phyloP scores from a whole-genome alignment of 352 stramenopile species.

The Phytophthora idaei region DNA sequence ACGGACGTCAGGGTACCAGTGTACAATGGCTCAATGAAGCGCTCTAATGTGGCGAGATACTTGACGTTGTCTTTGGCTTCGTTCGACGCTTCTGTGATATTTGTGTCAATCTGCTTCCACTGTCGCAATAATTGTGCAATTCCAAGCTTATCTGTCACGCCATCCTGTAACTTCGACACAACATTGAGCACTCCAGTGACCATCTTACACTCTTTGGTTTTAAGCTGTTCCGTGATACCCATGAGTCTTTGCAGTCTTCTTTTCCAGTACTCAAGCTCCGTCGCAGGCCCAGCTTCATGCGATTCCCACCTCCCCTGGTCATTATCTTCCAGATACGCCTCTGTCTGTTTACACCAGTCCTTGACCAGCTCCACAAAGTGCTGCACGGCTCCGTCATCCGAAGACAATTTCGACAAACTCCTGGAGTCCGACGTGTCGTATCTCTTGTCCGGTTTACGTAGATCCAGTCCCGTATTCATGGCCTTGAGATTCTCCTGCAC shows the following conservation, averaged over 20 bases:
- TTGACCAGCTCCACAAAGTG: conserved; percentile 90
- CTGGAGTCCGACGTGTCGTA: conserved; percentile 76
- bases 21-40: conserved; percentile 89
- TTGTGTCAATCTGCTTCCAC: conserved; percentile 91
- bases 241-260: conserved; percentile 81
- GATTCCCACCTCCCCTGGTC: conserved; percentile 84
- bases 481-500: conserved; percentile 91
- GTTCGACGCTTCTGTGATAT: conserved; percentile 85
- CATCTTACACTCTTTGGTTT: conserved; percentile 90
- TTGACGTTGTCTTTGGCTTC: conserved; percentile 90
- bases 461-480: conserved; percentile 87
- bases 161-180: conserved; percentile 81
- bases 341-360: conserved; percentile 90
- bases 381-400: conserved; percentile 69
- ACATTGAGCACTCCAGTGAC: conserved; percentile 84
- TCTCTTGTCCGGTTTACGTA: conserved; percentile 86
- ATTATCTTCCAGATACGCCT: conserved; percentile 86
- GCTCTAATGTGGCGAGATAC: conserved; percentile 82
- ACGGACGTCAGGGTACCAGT: conserved; percentile 57
- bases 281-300: conserved; percentile 79
- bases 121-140: conserved; percentile 66
- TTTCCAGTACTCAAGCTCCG: conserved; percentile 90
- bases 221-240: conserved; percentile 90
- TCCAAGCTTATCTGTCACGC: conserved; percentile 64
- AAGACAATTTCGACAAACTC: conserved; percentile 70